phyloP scores from a whole-genome alignment of 306 rosid genomes.

The Cajanus cajan region DNA sequence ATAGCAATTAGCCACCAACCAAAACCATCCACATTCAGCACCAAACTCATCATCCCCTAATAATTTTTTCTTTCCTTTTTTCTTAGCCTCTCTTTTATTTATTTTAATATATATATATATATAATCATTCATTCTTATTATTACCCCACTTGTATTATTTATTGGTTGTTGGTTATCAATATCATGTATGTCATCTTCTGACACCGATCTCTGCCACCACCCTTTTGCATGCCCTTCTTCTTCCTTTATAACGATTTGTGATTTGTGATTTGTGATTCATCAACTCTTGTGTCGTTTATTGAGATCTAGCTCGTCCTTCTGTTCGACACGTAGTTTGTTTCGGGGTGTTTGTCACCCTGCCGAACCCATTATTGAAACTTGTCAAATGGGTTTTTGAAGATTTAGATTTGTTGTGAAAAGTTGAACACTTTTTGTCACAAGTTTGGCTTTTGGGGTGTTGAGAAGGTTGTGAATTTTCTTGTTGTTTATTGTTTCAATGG shows the following conservation, averaged over 20 bases:
- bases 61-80: not conserved
- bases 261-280: not conserved
- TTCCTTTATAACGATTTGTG: not conserved
- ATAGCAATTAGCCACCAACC: no score
- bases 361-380: not conserved
- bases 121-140: no score
- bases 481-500: constrained; percentile 59
- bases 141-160: not conserved
- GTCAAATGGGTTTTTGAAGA: not conserved
- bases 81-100: not conserved
- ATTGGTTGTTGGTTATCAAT: not conserved
- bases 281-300: not conserved
- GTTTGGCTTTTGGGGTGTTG: not conserved
- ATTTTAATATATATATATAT: no score
- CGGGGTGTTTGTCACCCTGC: constrained; percentile 12
- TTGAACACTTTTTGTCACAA: not conserved
- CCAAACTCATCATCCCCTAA: not conserved
- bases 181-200: not conserved
- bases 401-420: not conserved
- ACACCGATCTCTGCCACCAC: not conserved
- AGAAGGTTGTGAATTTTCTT: not conserved
- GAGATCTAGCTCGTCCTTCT: not conserved
- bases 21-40: not conserved
- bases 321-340: not conserved
- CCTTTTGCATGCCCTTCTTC: not conserved